These are phyloP conservation scores for Exutisphaerella laricina DNA, from an alignment of 2,329 filamentous ascomycete genomes.

Conservation along the genomic window DNA sequence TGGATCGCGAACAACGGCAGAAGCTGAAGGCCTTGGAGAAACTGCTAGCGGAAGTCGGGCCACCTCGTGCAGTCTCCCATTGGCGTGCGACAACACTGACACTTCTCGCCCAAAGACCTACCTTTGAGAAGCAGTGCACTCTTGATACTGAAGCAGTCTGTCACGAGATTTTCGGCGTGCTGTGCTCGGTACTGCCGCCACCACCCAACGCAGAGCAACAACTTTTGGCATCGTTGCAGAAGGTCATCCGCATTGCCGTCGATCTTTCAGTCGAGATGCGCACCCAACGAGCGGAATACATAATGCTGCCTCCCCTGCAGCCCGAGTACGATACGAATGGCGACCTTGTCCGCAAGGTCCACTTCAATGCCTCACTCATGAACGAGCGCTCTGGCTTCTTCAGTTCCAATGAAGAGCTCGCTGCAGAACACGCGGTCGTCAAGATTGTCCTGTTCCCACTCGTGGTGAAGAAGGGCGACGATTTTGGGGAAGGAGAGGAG, in stretches of 20 bases:
- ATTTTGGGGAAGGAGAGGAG: conserved; percentile 78
- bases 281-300: conserved; percentile 91
- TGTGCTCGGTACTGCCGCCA: conserved; percentile 80
- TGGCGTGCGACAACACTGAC: conserved; percentile 96
- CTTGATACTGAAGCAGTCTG: conserved; percentile 95
- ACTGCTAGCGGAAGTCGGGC: conserved; percentile 80
- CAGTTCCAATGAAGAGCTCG: conserved; percentile 70
- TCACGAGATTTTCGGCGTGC: conserved; percentile 77
- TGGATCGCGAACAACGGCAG: conserved; percentile 95
- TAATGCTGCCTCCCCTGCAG: conserved; percentile 93
- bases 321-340: conserved; percentile 93
- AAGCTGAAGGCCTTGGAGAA: conserved; percentile 97
- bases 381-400: conserved; percentile 76
- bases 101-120: conserved; percentile 70
- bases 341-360: conserved; percentile 78
- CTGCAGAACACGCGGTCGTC: conserved; percentile 69
- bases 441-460: conserved; percentile 92
- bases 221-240: conserved; percentile 76
- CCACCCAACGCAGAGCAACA: conserved; percentile 73
- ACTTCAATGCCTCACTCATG: conserved; percentile 92
- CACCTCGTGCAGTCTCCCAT: conserved; percentile 81
- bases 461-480: conserved; percentile 92
- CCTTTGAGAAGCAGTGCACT: conserved; percentile 76
- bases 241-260: conserved; percentile 83
- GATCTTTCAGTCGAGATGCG: conserved; percentile 95